Percentiles rank a stretch among this genome's conserved stretches.
phyloP scores from a whole-genome alignment of 2,329 filamentous ascomycete genomes.

The Cladosporium austrohemisphaericum region DNA sequence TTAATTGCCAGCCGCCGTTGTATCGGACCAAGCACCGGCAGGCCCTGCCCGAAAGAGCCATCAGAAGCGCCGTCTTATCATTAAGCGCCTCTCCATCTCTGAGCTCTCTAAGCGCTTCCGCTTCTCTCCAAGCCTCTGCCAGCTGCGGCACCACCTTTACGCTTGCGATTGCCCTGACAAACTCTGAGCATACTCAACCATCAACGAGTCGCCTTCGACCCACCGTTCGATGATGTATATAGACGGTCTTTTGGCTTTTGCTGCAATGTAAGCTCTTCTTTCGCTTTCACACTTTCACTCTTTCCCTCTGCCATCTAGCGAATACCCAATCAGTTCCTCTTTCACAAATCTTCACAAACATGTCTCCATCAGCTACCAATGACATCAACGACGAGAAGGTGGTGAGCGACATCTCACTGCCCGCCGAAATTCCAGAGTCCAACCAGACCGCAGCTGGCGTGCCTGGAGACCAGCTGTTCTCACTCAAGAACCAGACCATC shows the following conservation, averaged over 20 bases:
- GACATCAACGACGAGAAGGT: constrained; percentile 12
- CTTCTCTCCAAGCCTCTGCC: background rate
- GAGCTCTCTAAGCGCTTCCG: too few relatives aligned
- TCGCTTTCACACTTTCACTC: background rate
- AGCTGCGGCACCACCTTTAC: background rate
- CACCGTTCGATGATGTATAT: background rate
- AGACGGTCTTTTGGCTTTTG: background rate
- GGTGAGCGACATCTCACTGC: constrained; percentile 24
- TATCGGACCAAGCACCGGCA: background rate
- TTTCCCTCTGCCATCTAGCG: background rate
- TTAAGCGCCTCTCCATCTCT: too few relatives aligned
- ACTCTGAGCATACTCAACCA: background rate
- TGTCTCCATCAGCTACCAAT: constrained; percentile 23
- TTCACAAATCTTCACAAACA: constrained; percentile 3
- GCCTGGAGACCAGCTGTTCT: constrained; percentile 23
- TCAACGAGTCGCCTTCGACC: background rate
- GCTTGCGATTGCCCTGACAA: background rate
- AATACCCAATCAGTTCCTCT: background rate
- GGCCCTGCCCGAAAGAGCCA: background rate
- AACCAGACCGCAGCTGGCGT: constrained; percentile 23
- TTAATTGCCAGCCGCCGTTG: background rate
- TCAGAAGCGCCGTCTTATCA: background rate
- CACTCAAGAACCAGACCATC: constrained; percentile 24
- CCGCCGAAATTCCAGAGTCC: constrained; percentile 24
- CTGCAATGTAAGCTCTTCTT: background rate